These are phyloP conservation scores for Starmerella khaoyaiensis DNA, from an alignment of 805 yeast species.

Conservation along the genomic window DNA sequence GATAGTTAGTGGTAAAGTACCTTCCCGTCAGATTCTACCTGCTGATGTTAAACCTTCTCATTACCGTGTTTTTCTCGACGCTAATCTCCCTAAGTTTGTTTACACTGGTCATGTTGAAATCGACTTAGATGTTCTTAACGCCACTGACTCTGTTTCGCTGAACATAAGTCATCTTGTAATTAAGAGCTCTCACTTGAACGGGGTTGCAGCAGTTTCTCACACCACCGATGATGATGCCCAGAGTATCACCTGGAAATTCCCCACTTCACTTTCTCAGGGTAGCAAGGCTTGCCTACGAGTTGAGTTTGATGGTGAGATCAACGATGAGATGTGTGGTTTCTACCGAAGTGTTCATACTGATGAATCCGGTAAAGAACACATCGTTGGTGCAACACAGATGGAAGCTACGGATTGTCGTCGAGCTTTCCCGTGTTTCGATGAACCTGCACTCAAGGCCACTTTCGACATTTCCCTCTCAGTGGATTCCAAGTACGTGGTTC, in stretches of 20 bases:
- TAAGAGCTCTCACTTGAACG: conserved; percentile 25
- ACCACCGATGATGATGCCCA: conserved; percentile 43
- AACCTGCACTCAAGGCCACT: conserved; percentile 56
- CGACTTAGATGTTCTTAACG: conserved; percentile 33
- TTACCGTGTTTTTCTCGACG: conserved; percentile 56
- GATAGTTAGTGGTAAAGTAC: conserved; percentile 6
- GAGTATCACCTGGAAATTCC: conserved; percentile 48
- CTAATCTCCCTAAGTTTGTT: conserved; percentile 36
- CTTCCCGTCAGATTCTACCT: conserved; percentile 40
- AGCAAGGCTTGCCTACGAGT: conserved; percentile 45
- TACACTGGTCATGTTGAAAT: conserved; percentile 30
- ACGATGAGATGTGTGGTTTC: conserved; percentile 62
- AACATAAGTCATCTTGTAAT: conserved; percentile 56
- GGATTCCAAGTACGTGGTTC: conserved; percentile 39
- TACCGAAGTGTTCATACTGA: conserved; percentile 51
- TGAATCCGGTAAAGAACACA: conserved; percentile 39
- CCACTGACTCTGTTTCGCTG: conserved; percentile 38
- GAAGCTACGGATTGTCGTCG: conserved; percentile 69
- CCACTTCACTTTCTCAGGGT: conserved; percentile 27
- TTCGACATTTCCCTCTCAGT: conserved; percentile 47
- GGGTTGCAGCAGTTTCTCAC: conserved; percentile 25
- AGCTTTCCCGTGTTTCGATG: conserved; percentile 68
- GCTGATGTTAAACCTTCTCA: conserved; percentile 56
- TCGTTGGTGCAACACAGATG: conserved; percentile 56
- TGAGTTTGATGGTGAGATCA: conserved; percentile 43